phyloP scores from a whole-genome alignment of 2,329 filamentous ascomycete species.

The Cadophora sp. region DNA sequence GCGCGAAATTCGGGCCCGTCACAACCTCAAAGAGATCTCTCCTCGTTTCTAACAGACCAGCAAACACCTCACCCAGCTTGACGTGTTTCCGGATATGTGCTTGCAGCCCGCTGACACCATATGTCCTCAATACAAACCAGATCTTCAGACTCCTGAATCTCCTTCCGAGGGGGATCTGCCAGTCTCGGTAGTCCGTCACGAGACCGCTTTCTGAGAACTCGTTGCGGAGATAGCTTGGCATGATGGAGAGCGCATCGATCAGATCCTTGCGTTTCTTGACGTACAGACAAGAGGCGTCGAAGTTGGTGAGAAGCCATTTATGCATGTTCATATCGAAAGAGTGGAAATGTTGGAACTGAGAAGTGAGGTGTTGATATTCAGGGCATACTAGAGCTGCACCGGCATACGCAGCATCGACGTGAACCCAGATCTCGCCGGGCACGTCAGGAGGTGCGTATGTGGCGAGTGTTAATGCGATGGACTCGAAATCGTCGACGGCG shows the following conservation, averaged over 20 bases:
- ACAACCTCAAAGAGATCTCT: conserved; percentile 78
- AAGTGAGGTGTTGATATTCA: conserved; percentile 75
- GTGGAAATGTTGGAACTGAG: conserved; percentile 72
- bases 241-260: conserved; percentile 79
- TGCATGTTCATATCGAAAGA: conserved; percentile 96
- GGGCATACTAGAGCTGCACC: conserved; percentile 83
- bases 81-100: conserved; percentile 75
- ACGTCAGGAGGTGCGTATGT: conserved; percentile 47
- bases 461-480: conserved; percentile 44
- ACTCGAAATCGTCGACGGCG: conserved; percentile 78
- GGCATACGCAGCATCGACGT: conserved; percentile 93
- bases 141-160: conserved; percentile 90
- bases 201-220: conserved; percentile 79
- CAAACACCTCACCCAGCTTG: conserved; percentile 73
- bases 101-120: conserved; percentile 78
- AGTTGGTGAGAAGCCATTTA: conserved; percentile 96
- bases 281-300: conserved; percentile 83
- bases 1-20: conserved; percentile 75
- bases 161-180: conserved; percentile 92
- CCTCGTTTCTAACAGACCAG: conserved; percentile 61
- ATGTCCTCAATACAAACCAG: conserved; percentile 90
- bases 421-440: conserved; percentile 77
- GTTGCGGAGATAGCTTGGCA: conserved; percentile 84
- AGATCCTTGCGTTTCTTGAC: conserved; percentile 78
- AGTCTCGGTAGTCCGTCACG: conserved; percentile 95